Percentiles rank a stretch among this genome's conserved stretches.
Conservation (phyloP, 2,329 filamentous ascomycete species). For the Phoma herbarum region DNA sequence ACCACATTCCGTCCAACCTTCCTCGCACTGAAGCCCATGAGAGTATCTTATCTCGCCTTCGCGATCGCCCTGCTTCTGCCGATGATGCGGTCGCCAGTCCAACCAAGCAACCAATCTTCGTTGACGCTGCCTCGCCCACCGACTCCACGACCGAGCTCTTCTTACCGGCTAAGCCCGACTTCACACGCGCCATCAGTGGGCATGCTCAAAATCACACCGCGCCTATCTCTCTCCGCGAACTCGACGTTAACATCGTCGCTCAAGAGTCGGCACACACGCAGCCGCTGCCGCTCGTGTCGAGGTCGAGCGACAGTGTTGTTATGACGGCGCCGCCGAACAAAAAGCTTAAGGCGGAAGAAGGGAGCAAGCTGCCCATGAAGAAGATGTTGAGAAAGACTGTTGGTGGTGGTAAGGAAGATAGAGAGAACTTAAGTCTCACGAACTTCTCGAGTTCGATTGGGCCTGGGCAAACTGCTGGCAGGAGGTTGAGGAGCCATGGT, state of each 20-base stretch:
- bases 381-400: conserved; percentile 55
- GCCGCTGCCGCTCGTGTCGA: conserved; percentile 45
- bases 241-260: conserved; percentile 58
- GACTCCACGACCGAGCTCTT: conserved; percentile 42
- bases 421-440: conserved; percentile 53
- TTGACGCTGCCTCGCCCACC: conserved; percentile 56
- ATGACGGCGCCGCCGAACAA: conserved; percentile 53
- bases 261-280: conserved; percentile 43
- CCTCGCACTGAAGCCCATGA: conserved; percentile 77
- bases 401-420: conserved; percentile 48
- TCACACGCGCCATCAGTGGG: conserved; percentile 41
- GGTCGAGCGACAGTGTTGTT: conserved; percentile 39
- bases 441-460: conserved; percentile 54
- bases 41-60: conserved; percentile 60
- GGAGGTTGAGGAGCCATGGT: conserved; percentile 53
- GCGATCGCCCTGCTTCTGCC: conserved; percentile 47
- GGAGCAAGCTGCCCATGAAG: conserved; percentile 57
- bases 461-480: conserved; percentile 45
- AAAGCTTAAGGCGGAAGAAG: conserved; percentile 51
- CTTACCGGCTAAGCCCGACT: conserved; percentile 33
- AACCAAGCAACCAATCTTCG: conserved; percentile 63
- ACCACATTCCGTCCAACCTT: conserved; percentile 80
- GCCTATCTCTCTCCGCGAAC: conserved; percentile 54
- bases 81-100: conserved; percentile 50
- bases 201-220: conserved; percentile 30